Percentiles rank a stretch among this genome's conserved stretches.
Conservation (phyloP, 1,284 basidiomycete genomes). For the Ganoderma lucidum region DNA sequence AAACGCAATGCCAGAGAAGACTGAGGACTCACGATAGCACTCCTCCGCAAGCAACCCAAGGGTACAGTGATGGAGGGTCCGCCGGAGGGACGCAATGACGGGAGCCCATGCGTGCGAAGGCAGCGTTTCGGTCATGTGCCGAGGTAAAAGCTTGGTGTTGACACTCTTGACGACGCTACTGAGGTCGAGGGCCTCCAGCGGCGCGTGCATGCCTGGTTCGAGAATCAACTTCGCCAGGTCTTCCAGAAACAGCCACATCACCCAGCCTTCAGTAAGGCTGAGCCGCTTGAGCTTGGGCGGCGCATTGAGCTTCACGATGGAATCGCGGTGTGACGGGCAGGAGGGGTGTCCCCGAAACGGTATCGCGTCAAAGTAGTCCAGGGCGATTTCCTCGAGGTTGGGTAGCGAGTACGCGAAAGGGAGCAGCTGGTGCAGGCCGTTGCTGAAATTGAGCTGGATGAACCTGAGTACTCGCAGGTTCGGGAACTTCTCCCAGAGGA, state of each 20-base stretch:
- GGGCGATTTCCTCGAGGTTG: not conserved
- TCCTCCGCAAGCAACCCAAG: not conserved
- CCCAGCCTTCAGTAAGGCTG: not conserved
- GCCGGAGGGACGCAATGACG: not conserved
- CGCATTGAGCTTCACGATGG: not conserved
- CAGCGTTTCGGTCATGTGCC: not conserved
- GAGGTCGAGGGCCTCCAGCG: not conserved
- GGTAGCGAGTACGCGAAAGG: not conserved
- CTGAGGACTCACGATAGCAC: not conserved
- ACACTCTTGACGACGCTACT: not conserved
- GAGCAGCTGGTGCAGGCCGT: not conserved
- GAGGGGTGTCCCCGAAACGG: not conserved
- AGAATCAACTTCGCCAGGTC: not conserved
- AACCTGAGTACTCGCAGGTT: not conserved
- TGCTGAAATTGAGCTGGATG: not conserved
- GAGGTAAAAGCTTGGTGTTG: not conserved
- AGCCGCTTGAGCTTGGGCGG: not conserved
- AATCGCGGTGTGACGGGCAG: not conserved
- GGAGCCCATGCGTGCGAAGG: not conserved
- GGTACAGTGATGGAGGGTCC: not conserved
- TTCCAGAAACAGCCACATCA: not conserved
- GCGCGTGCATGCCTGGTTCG: not conserved
- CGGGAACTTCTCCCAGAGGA: not conserved
- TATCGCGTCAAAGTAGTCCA: not conserved
- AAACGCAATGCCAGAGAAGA: not conserved